Percentiles rank a stretch among this genome's conserved stretches.
Conservation (phyloP, 2,329 filamentous ascomycete species). For the Coniochaeta sp. region DNA sequence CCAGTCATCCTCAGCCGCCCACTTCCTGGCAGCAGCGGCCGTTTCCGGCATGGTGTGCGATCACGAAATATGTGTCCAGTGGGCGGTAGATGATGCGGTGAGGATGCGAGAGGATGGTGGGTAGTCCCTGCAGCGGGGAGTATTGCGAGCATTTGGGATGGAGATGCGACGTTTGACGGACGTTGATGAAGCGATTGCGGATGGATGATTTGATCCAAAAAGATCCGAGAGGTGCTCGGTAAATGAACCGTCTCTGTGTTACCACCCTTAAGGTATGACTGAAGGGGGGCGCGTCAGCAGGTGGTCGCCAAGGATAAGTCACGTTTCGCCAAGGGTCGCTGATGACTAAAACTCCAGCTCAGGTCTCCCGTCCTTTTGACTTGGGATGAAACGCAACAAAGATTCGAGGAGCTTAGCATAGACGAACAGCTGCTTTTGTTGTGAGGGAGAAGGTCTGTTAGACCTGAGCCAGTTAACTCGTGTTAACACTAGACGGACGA, state of each 20-base stretch:
- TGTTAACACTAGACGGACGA: no score
- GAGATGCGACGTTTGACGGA: background rate
- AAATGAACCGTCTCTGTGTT: background rate
- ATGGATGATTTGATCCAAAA: background rate
- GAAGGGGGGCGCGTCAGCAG: background rate
- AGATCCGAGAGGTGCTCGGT: background rate
- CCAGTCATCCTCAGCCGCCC: conserved; percentile 7
- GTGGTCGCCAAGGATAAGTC: background rate
- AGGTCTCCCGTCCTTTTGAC: no score
- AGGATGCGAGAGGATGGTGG: background rate
- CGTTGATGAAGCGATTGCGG: background rate
- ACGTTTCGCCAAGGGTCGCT: background rate
- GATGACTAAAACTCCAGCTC: background rate
- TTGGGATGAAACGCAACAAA: no score
- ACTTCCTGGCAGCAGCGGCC: background rate
- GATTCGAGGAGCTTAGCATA: no score
- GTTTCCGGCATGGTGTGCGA: background rate
- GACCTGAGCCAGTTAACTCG: no score
- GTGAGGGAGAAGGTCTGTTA: no score
- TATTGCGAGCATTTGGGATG: background rate
- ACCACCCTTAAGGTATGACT: background rate
- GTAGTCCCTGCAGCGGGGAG: background rate
- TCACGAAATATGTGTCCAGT: background rate
- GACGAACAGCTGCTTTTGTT: no score
- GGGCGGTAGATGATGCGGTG: background rate